Evolutionary conservation across 2,329 filamentous ascomycete genomes (phyloP).

Genomic region (Hyphodiscus sp.): DNA sequence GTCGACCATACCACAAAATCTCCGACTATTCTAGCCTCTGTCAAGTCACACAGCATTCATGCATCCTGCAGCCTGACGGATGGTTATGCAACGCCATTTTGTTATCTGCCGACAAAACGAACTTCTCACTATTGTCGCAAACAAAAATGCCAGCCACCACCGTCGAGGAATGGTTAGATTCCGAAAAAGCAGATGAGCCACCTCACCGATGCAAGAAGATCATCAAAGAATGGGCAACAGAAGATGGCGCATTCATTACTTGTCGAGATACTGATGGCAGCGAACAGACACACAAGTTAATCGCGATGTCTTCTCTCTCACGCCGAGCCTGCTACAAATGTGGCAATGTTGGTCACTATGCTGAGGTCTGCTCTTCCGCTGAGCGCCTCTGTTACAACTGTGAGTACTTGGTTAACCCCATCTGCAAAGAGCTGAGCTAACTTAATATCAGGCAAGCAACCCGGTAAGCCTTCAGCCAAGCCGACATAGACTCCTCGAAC

Average conservation of each 20-base stretch:
- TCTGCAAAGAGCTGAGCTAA: conserved; percentile 1
- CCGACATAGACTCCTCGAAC: conserved; percentile 1
- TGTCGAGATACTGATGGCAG: conserved; percentile 33
- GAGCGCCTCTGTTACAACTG: conserved; percentile 99
- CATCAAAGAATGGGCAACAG: conserved; percentile 26
- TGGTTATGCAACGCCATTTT: conserved; percentile 26
- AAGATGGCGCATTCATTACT: conserved; percentile 29
- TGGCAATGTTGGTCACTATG: conserved; percentile 74
- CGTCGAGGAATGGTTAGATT: conserved; percentile 29
- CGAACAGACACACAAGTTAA: conserved; percentile 29
- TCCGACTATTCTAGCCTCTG: not conserved
- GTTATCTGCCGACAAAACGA: conserved; percentile 15
- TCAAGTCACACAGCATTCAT: conserved; percentile 27
- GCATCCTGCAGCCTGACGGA: conserved; percentile 28
- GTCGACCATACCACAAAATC: not conserved
- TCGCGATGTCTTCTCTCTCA: conserved; percentile 68
- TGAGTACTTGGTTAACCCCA: conserved; percentile 38
- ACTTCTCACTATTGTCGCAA: conserved; percentile 11
- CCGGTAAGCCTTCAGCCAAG: conserved; percentile 43
- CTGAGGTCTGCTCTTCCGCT: conserved; percentile 92
- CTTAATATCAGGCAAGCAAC: conserved; percentile 62
- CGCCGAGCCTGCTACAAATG: conserved; percentile 69
- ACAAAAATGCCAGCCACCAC: conserved; percentile 27
- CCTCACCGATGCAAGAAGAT: conserved; percentile 31
- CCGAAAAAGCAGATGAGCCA: conserved; percentile 23